Evolutionary conservation across 2,329 filamentous ascomycete genomes (phyloP).

Genomic region (Cadophora sp.): DNA sequence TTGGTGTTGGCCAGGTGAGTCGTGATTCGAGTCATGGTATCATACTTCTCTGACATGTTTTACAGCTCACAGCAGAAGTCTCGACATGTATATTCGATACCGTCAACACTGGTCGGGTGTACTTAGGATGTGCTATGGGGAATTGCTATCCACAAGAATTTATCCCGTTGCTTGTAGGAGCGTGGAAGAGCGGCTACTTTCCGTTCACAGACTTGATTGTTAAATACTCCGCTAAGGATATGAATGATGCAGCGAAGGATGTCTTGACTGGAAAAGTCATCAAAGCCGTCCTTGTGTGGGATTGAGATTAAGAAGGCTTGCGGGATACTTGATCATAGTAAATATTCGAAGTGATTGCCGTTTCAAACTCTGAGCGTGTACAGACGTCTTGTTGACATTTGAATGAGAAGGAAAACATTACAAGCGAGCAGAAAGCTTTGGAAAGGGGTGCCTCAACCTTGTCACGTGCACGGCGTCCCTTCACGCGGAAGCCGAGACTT

Average conservation of each 20-base stretch:
- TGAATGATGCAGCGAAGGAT: slow-evolving; percentile 31
- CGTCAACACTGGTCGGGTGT: slow-evolving; percentile 31
- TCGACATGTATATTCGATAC: slow-evolving; percentile 30
- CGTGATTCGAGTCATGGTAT: background rate
- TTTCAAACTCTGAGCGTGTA: background rate
- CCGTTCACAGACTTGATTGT: slow-evolving; percentile 35
- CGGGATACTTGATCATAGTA: background rate
- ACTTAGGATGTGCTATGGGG: slow-evolving; percentile 34
- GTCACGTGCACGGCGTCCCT: background rate
- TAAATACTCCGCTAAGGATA: slow-evolving; percentile 30
- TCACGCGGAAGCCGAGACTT: background rate
- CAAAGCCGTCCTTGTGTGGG: slow-evolving; percentile 33
- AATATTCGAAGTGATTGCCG: background rate
- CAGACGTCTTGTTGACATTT: background rate
- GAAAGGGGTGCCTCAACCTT: background rate
- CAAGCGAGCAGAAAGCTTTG: background rate
- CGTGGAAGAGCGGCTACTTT: slow-evolving; percentile 32
- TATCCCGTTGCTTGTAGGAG: slow-evolving; percentile 29
- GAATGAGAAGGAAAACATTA: background rate
- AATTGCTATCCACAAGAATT: slow-evolving; percentile 37
- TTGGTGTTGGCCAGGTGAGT: slow-evolving; percentile 30
- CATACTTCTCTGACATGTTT: slow-evolving; percentile 1
- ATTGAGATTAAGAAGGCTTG: background rate
- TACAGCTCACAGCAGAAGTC: slow-evolving; percentile 28
- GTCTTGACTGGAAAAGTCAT: slow-evolving; percentile 31